Evolutionary conservation across 176 grass and related monocot species (phyloP), one percentile per base, ranked within the genome.

Genomic region (Triticum aestivum): DNA sequence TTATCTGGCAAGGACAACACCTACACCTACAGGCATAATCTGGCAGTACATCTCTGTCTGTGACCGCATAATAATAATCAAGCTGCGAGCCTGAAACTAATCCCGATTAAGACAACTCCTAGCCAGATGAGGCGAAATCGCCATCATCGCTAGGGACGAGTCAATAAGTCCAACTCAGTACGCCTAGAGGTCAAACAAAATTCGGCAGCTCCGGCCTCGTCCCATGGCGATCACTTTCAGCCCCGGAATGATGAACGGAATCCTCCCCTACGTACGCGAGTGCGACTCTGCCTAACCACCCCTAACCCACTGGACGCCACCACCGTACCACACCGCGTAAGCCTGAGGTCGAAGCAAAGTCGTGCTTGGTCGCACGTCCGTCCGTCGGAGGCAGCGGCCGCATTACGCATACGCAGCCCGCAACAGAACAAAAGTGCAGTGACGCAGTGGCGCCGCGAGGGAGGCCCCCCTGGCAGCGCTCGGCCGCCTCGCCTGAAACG

Each of bases 291-390:
- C 76, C 87, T 0, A 82, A 85, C 59, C 56, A 35, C 15, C 41
- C 41, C 1, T 65, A 59, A 8, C 41, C 66, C 69, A 76, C 33
- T 51, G 65, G 61, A 18, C 3, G 2, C 51, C 51, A 18, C 33
- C 21, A 9, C 34, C 11, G 61, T 49, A 35, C 26, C 52, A 49
- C 45, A 1, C 12, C 12, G 45, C 45, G 45, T 49, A 14, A 49
- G 45, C 45, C 49, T 29, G 81, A 29, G 35, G 74, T 5, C 73
- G 37, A 88, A 83, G 65, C 80, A 51, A 88, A 79, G 65, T 64
- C 73, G 8, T 6, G 17, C 38, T 52, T 49, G 71, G 71, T 49
- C 4, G 1, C 38, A 20, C 42, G 44, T 4, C 82, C 42, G 44
- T 4, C 82, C 52, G 45, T n/a, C 64, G 18, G 2, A 41, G n/a